These are phyloP conservation scores for Veloboletus limbatus DNA, from an alignment of 1,284 basidiomycete species.

Conservation along the genomic window DNA sequence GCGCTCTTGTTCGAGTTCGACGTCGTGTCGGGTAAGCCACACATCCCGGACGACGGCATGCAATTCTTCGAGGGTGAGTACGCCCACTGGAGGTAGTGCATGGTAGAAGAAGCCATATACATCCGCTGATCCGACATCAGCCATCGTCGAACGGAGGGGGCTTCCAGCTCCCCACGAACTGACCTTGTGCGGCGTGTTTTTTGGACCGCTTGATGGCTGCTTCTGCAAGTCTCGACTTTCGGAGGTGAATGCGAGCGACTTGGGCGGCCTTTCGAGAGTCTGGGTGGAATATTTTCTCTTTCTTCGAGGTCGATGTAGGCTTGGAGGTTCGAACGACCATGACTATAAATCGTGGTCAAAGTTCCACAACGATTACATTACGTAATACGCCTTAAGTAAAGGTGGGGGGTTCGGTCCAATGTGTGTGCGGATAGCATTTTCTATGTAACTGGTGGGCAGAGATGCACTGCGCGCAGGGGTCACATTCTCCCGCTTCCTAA, in stretches of 20 bases:
- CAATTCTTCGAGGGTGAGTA: conserved; percentile 64
- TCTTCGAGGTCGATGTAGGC: conserved; percentile 44
- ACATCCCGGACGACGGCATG: conserved; percentile 66
- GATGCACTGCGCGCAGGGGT: no score
- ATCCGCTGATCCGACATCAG: conserved; percentile 48
- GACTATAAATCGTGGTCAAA: no score
- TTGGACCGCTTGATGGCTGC: conserved; percentile 53
- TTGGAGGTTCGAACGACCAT: not conserved
- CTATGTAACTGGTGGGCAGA: no score
- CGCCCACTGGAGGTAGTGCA: conserved; percentile 63
- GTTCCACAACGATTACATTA: no score
- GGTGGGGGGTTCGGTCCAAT: no score
- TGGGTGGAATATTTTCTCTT: conserved; percentile 78
- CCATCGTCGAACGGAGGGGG: no score
- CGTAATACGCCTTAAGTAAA: no score
- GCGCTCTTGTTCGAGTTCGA: conserved; percentile 62
- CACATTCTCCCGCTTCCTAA: no score
- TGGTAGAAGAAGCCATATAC: conserved; percentile 80
- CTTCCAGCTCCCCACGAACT: no score
- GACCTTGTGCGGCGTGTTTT: conserved; percentile 59
- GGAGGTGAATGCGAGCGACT: conserved; percentile 66
- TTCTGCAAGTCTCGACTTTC: conserved; percentile 68
- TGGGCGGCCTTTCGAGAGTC: conserved; percentile 81
- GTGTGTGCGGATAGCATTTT: no score
- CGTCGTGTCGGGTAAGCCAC: conserved; percentile 75